These are phyloP conservation scores for Sisymbrium altissimum DNA, from an alignment of 345 rosid genomes.

Conservation along the genomic window DNA sequence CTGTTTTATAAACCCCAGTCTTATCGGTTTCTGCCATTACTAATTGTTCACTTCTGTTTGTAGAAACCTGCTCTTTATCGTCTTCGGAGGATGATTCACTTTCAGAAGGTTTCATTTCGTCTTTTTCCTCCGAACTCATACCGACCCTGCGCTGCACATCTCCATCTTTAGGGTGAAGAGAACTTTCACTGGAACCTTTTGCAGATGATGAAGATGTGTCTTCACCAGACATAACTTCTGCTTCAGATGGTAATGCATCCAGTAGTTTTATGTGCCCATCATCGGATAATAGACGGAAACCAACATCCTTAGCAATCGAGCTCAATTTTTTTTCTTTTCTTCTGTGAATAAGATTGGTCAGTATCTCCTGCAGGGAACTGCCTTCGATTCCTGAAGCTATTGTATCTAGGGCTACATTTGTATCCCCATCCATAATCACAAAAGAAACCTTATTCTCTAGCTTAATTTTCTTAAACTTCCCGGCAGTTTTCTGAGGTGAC, in stretches of 20 bases:
- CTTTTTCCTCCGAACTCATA: constrained; percentile 28
- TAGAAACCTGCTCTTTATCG: constrained; percentile 35
- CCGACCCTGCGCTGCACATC: constrained; percentile 24
- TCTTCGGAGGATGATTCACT: constrained; percentile 32
- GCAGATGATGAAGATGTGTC: constrained; percentile 33
- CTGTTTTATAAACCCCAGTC: constrained; percentile 24
- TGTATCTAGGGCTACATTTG: constrained; percentile 47
- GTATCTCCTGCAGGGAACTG: constrained; percentile 67
- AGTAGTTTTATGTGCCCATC: constrained; percentile 55
- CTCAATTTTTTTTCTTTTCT: constrained; percentile 60
- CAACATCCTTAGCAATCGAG: constrained; percentile 76
- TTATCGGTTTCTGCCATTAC: constrained; percentile 35
- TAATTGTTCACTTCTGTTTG: constrained; percentile 28
- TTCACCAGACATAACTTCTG: constrained; percentile 42
- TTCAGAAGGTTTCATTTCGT: constrained; percentile 29
- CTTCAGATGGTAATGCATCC: constrained; percentile 37
- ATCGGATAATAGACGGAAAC: constrained; percentile 79
- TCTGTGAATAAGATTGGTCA: constrained; percentile 58
- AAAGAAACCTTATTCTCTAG: constrained; percentile 66
- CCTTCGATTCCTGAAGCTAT: constrained; percentile 54
- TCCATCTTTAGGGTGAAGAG: constrained; percentile 32
- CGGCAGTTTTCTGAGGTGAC: constrained; percentile 49
- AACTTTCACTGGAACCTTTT: constrained; percentile 34
- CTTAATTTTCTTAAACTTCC: constrained; percentile 42
- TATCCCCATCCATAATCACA: constrained; percentile 64